Base-by-base conservation (phyloP, 768 basidiomycete genomes). In the Termitomyces sp. region DNA sequence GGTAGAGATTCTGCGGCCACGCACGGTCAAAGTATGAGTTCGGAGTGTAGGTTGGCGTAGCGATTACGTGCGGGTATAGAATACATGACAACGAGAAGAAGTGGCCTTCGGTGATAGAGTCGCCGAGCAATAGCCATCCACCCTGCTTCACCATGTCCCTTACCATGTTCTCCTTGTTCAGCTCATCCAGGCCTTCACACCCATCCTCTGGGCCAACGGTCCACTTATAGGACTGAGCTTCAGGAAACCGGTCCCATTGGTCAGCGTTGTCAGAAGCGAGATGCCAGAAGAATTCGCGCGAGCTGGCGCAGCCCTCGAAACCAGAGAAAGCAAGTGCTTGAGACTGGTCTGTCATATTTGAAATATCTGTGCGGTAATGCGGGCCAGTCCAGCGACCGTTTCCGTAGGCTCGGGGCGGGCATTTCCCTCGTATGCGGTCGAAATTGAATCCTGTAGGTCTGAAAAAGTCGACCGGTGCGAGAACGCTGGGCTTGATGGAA, bases 71-170 rank as follows among this genome's bases (percentile, higher is more conserved):
- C 0, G 86, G 85, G 68, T 81, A 82, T 3, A 88, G 75, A 42
- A 80, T 63, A 64, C 87, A 88, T 0, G 86, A 87, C 0, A 88
- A 66, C 5, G 87, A 87, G 68, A 87, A 88, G 73, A 88, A 88
- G 66, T 88, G 86, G 60, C 83, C 84, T 65, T 89, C 87, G 2
- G 83, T 82, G 18, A 87, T 82, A 0, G 86, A 87, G 64, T 89
- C 86, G 29, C 87, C 87, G 7, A 88, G 66, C 7, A 88, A 62
- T 16, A 87, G 71, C 87, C 87, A 88, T 2, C 87, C 87, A 13
- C 86, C 87, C n/a, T 81, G 73, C 64, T 86, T 80, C 15, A 86
- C 85, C 65, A 88, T 69, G 60, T 85, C 78, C 56, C 70, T 73
- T 44, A 88, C 73, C 48, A 88, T 69, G 10, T 69, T 70, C 39